Evolutionary conservation across 345 rosid genomes (phyloP).

Genomic region (Hibiscus trionum): DNA sequence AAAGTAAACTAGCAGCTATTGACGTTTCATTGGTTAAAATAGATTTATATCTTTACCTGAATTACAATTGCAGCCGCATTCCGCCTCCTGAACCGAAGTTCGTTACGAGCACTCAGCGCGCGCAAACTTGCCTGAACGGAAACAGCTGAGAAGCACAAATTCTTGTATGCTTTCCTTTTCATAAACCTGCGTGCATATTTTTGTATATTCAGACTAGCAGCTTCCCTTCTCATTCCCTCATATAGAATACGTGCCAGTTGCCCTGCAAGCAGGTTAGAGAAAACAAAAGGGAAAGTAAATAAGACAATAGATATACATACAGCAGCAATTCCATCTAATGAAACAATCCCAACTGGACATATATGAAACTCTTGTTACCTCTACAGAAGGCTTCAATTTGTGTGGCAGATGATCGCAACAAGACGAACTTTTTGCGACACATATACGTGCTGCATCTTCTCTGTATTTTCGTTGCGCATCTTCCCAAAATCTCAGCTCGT

Average conservation of each 20-base stretch:
- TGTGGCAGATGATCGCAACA: slow-evolving; percentile 47
- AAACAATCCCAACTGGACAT: slow-evolving; percentile 3
- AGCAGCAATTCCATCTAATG: slow-evolving; percentile 2
- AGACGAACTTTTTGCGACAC: slow-evolving; percentile 42
- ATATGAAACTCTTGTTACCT: slow-evolving; percentile 39
- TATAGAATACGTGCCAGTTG: slow-evolving; percentile 46
- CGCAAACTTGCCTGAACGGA: slow-evolving; percentile 69
- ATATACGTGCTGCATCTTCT: slow-evolving; percentile 58
- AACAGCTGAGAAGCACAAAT: slow-evolving; percentile 44
- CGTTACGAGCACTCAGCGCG: slow-evolving; percentile 64
- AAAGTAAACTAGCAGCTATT: slow-evolving; percentile 4
- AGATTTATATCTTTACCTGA: slow-evolving; percentile 45
- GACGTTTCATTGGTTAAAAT: slow-evolving; percentile 10
- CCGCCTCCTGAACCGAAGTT: slow-evolving; percentile 48
- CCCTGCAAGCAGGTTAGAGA: slow-evolving; percentile 40
- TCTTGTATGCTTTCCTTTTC: slow-evolving; percentile 50
- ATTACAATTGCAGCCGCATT: slow-evolving; percentile 54
- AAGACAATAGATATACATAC: neutral
- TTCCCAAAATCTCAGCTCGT: slow-evolving; percentile 69
- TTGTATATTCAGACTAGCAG: slow-evolving; percentile 70
- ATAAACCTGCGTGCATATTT: slow-evolving; percentile 54
- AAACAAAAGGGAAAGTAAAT: slow-evolving; percentile 3
- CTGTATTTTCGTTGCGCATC: slow-evolving; percentile 72
- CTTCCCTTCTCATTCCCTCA: slow-evolving; percentile 61
- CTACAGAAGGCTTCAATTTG: slow-evolving; percentile 67